phyloP scores from a whole-genome alignment of 768 basidiomycete species.

The Cystobasidium onofrii region DNA sequence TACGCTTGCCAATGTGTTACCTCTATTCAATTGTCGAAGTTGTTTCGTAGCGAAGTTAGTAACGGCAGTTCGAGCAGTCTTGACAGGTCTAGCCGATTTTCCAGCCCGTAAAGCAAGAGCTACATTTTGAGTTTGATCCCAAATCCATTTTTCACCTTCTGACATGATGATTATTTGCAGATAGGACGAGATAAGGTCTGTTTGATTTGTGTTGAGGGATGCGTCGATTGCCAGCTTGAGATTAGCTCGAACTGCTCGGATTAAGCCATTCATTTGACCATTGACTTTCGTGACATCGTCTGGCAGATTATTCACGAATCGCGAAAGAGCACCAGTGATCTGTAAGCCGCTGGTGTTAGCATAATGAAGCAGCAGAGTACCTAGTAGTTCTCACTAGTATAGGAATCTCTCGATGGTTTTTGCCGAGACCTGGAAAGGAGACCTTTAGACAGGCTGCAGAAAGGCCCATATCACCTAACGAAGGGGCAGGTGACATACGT shows the following conservation, averaged over 20 bases:
- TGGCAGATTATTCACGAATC: slow-evolving; percentile 44
- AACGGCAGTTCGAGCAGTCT: slow-evolving; percentile 22
- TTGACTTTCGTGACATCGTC: slow-evolving; percentile 44
- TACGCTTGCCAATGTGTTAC: slow-evolving; percentile 27
- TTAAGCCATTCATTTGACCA: slow-evolving; percentile 43
- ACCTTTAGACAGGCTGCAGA: background rate
- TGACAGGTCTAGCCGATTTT: slow-evolving; percentile 20
- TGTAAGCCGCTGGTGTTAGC: background rate
- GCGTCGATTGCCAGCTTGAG: slow-evolving; percentile 48
- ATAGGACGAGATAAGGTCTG: slow-evolving; percentile 45
- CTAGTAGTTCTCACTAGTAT: slow-evolving; percentile 44
- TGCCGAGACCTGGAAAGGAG: slow-evolving; percentile 18
- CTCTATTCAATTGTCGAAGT: slow-evolving; percentile 25
- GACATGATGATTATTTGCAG: slow-evolving; percentile 49
- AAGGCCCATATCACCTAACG: background rate
- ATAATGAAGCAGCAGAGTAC: background rate
- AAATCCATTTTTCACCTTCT: slow-evolving; percentile 46
- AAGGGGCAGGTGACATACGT: slow-evolving; percentile 42
- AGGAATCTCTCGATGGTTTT: slow-evolving; percentile 42
- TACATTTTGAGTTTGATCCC: slow-evolving; percentile 45
- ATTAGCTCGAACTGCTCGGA: slow-evolving; percentile 43
- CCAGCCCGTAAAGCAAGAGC: slow-evolving; percentile 42
- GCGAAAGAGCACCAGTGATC: slow-evolving; percentile 46
- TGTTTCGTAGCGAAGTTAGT: slow-evolving; percentile 29
- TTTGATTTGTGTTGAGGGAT: slow-evolving; percentile 40